phyloP scores from a whole-genome alignment of 2,329 filamentous ascomycete genomes.

The Clonostachys sp. region DNA sequence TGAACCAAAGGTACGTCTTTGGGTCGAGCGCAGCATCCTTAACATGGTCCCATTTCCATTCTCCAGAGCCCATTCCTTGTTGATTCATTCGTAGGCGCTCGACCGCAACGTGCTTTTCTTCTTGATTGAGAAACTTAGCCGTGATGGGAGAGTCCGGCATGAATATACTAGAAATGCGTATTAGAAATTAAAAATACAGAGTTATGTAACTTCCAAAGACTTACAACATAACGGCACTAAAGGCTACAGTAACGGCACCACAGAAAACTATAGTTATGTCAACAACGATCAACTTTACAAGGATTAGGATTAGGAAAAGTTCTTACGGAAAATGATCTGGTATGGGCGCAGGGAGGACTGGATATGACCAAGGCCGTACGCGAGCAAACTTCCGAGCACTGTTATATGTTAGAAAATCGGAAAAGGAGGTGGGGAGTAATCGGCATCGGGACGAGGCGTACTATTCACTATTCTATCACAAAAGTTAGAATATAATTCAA shows the following conservation, averaged over 20 bases:
- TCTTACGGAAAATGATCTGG: conserved; percentile 21
- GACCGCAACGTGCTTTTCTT: conserved; percentile 54
- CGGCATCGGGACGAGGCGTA: too few species aligned
- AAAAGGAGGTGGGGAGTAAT: too few species aligned
- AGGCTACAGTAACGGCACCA: conserved; percentile 35
- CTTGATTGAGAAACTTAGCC: conserved; percentile 48
- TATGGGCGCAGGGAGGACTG: conserved; percentile 24
- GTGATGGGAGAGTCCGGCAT: conserved; percentile 63
- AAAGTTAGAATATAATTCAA: conserved; percentile 14
- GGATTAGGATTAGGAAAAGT: too few species aligned
- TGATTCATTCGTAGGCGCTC: conserved; percentile 51
- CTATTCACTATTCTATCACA: too few species aligned
- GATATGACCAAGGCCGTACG: conserved; percentile 23
- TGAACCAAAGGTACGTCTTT: conserved; percentile 37
- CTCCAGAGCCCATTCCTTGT: conserved; percentile 28
- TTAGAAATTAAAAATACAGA: conserved; percentile 14
- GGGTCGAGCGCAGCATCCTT: conserved; percentile 28
- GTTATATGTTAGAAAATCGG: conserved; percentile 4
- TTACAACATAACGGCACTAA: conserved; percentile 40
- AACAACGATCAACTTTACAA: too few species aligned
- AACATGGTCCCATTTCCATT: conserved; percentile 36
- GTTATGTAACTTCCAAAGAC: conserved; percentile 26
- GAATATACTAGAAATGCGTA: conserved; percentile 18
- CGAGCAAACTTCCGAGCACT: conserved; percentile 17
- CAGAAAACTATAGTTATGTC: too few species aligned